Base-by-base conservation (phyloP, 768 basidiomycete species). In the Tephrocybe sp. region DNA sequence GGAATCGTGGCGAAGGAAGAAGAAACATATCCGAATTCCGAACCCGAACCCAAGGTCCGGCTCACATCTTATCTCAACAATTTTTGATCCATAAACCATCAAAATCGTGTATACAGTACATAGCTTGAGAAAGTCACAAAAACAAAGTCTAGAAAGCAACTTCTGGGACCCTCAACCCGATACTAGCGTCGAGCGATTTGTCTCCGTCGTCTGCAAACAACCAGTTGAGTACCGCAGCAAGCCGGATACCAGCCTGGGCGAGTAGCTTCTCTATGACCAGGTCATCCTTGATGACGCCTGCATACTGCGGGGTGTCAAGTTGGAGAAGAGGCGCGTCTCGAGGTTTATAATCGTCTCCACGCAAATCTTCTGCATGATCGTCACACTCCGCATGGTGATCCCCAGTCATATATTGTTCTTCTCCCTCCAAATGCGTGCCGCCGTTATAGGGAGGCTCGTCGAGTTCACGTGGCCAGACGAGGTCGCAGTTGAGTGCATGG, bases 251-350 rank as follows among this genome's bases (percentile, higher is more conserved):
- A 0, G 71, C 93, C 71, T 87, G 87, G 0, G 89, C 86, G 31
- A 98, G 69, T 56, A 97, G 62, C 67, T 81, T 81, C 74, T 97
- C 93, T 2, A 98, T 57, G 29, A 93, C 68, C 77, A 84, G 82
- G 51, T 78, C 68, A 19, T 82, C 67, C 52, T 72, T 73, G 56
- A 98, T 83, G 31, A 69, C 68, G 1, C 88, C 90, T 1, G 85
- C 70, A 60, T 97, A 97, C 44, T 82, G 70, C 0, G 89, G 82
- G 13, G 89, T 93, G 64, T 93, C 84, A 13, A 97, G 77, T 62
- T 97, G 86, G 21, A 88, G 66, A 41, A 81, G 75, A 1, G 64
- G 54, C 2, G 47, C 41, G 10, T 41, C 33, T 7, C 30, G 33
- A 3, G 19, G 36, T 18, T 33, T 36, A 6, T 52, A 44, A 13